Base-by-base conservation (phyloP, 2,329 filamentous ascomycete genomes). In the Alternaria gaisen region DNA sequence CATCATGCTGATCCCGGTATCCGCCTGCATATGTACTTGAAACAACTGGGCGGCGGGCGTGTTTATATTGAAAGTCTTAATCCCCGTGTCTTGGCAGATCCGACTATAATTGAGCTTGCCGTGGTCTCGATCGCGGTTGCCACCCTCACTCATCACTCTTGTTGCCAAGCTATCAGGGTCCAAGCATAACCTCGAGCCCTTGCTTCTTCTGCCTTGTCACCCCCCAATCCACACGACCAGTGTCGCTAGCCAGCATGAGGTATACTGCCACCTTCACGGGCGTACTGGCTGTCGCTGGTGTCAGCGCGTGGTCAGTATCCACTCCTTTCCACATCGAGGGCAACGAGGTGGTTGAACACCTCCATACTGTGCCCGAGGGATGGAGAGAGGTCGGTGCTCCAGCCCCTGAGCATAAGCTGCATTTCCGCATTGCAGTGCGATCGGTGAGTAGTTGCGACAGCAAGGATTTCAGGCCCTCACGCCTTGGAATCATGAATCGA, bases 391-490 rank as follows among this genome's bases (percentile, higher is more conserved):
- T 79, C 30, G 75, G 73, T 24, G 69, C 68, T 26, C 77, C 77
- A 4, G 65, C 73, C 28, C 70, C 69, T 22, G 61, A 70, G 53
- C 68, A 68, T 53, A 74, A 74, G 60, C 65, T 80, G 47, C 75
- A 74, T 32, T 79, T 80, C 63, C 76, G 77, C 66, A 77, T 80
- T 66, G 78, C 76, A 18, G 70, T 80, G 11, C 74, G 72, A 55
- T 76, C 77, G 69, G 78, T 80, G 64, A 61, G 73, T 72, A 40
- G 46, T 52, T 38, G 28, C 46, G 32, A 50, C 42, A 36, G 30
- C 18, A 48, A 22, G 34, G 11, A 30, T 34, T 30, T 11, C n/a
- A 26, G 20, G 32, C 46, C n/a, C 28, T 22, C 16, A 26, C n/a
- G 28, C 11, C 20, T 46, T 20, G 6, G 32, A 26, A 36, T 11